Evolutionary conservation across 805 yeast species (phyloP).

Genomic region (Pichia cabralensis): DNA sequence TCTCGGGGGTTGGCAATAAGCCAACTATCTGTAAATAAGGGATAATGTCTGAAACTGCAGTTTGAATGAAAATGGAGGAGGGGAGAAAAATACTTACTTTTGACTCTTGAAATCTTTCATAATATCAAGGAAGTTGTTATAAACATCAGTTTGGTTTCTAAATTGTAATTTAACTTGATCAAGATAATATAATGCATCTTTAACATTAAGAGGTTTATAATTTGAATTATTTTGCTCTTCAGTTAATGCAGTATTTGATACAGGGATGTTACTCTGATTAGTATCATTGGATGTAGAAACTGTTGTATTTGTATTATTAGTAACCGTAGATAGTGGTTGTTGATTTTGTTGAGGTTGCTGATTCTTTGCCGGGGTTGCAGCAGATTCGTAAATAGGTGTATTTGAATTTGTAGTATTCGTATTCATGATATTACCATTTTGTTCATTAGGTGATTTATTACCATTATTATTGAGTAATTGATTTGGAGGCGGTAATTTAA

Average conservation of each 20-base stretch:
- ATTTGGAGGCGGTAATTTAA: conserved; percentile 6
- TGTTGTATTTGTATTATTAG: conserved; percentile 13
- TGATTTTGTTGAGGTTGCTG: not conserved
- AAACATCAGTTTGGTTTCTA: conserved; percentile 86
- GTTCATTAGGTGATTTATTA: not conserved
- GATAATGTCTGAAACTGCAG: too few species aligned
- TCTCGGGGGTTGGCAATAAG: too few species aligned
- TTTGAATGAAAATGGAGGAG: not conserved
- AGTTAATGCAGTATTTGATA: not conserved
- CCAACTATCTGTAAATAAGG: too few species aligned
- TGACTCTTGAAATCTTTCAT: conserved; percentile 99
- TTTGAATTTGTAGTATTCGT: too few species aligned
- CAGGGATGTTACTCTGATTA: conserved; percentile 3
- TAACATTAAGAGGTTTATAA: conserved; percentile 82
- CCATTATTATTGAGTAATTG: conserved; percentile 1
- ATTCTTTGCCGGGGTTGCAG: too few species aligned
- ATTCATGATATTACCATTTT: too few species aligned
- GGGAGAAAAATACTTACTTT: conserved; percentile 33
- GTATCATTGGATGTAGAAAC: not conserved
- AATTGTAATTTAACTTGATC: conserved; percentile 95
- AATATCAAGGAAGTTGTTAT: conserved; percentile 90
- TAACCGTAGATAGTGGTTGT: not conserved
- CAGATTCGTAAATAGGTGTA: too few species aligned
- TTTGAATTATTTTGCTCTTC: conserved; percentile 21
- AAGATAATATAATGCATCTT: conserved; percentile 89